Percentiles rank a stretch among this genome's conserved stretches.
These are phyloP conservation scores for Amaranthus palmeri DNA, from an alignment of 148 eudicot species.

Conservation along the genomic window DNA sequence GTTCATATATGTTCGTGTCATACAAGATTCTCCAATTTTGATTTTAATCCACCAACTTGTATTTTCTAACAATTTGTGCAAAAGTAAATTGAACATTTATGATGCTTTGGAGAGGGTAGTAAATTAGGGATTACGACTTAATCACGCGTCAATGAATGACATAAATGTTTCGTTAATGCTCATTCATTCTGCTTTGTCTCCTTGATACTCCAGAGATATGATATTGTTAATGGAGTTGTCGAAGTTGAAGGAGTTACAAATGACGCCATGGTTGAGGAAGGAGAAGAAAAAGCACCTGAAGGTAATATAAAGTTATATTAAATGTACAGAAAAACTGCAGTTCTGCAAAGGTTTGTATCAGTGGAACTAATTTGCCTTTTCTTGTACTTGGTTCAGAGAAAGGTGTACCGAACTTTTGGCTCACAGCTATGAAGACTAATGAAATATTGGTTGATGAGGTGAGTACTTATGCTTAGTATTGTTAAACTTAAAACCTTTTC, in stretches of 20 bases:
- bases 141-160: no score
- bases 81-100: no score
- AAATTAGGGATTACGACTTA: no score
- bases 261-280: conserved; percentile 39
- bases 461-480: conserved; percentile 3
- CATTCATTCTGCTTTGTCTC: neutral
- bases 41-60: no score
- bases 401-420: conserved; percentile 89
- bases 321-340: no score
- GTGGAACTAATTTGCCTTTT: neutral
- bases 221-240: conserved; percentile 72
- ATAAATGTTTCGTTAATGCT: no score
- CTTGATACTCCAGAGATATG: conserved; percentile 55
- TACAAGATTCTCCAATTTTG: no score
- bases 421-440: conserved; percentile 81
- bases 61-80: no score
- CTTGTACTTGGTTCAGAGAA: conserved; percentile 45
- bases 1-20: no score
- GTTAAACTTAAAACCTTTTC: neutral
- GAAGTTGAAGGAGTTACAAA: conserved; percentile 64
- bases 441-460: conserved; percentile 90
- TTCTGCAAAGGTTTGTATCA: no score
- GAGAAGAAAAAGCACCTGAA: conserved; percentile 38
- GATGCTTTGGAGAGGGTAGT: no score
- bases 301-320: conserved; percentile 27